Percentiles rank a stretch among this genome's conserved stretches.
Evolutionary conservation across 257 asterid species (phyloP).

Genomic region (Echium plantagineum): DNA sequence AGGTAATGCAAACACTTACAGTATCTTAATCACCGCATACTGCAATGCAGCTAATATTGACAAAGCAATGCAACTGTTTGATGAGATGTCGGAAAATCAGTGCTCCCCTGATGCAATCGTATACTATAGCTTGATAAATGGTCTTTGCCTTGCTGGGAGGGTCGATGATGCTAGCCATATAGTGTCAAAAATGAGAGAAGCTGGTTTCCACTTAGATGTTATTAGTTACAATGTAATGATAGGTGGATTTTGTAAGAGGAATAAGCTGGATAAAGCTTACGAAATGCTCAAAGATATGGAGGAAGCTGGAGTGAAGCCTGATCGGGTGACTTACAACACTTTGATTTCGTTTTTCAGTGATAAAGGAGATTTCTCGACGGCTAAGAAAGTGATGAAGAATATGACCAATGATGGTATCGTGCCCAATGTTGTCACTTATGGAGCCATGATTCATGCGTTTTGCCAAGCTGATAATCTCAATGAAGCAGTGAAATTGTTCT

Average conservation of each 20-base stretch:
- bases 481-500: conserved; percentile 49
- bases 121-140: conserved; percentile 63
- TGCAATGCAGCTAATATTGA: conserved; percentile 59
- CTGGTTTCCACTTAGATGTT: conserved; percentile 56
- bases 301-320: conserved; percentile 44
- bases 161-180: conserved; percentile 53
- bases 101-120: conserved; percentile 55
- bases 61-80: conserved; percentile 53
- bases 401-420: conserved; percentile 44
- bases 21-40: conserved; percentile 55
- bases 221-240: conserved; percentile 53
- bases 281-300: conserved; percentile 60
- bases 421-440: conserved; percentile 68
- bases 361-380: conserved; percentile 44
- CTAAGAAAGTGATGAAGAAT: conserved; percentile 33
- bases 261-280: conserved; percentile 42
- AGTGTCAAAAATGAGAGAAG: conserved; percentile 43
- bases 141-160: conserved; percentile 53
- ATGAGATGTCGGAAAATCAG: conserved; percentile 46
- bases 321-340: conserved; percentile 62
- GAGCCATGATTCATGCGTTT: conserved; percentile 58
- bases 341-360: conserved; percentile 50
- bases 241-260: conserved; percentile 62
- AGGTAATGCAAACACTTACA: conserved; percentile 47
- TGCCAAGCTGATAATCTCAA: conserved; percentile 38